Conservation (phyloP, 371 early-diverging fungal species). For the Fennellomyces sp. region DNA sequence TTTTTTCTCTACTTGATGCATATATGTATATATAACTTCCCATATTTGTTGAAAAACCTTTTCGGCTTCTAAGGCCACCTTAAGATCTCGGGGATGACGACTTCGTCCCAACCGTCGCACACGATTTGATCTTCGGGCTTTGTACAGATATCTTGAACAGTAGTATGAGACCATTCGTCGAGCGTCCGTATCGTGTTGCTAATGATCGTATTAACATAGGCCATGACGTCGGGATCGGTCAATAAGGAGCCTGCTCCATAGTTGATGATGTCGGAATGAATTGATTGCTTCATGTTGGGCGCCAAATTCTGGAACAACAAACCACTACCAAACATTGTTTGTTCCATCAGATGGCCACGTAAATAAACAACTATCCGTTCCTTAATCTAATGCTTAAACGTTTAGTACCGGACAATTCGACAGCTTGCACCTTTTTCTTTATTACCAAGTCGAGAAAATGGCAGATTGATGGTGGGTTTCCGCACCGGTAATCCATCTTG, state of each 20-base stretch:
- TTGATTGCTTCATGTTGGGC: conserved; percentile 25
- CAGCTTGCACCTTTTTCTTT: background rate
- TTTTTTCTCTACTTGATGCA: too few relatives aligned
- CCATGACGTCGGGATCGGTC: conserved; percentile 28
- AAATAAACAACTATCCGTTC: conserved; percentile 32
- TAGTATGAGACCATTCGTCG: conserved; percentile 33
- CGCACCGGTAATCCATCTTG: conserved; percentile 67
- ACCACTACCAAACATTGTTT: conserved; percentile 37
- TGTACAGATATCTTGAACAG: conserved; percentile 36
- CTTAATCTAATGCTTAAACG: conserved; percentile 51
- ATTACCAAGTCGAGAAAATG: conserved; percentile 50
- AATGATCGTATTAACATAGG: conserved; percentile 30
- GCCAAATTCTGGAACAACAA: conserved; percentile 30
- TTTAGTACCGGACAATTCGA: too few relatives aligned
- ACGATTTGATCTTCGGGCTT: conserved; percentile 29
- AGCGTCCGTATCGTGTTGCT: conserved; percentile 26
- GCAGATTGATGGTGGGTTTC: conserved; percentile 72
- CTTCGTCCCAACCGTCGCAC: conserved; percentile 46
- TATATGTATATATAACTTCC: background rate
- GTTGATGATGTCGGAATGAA: conserved; percentile 26
- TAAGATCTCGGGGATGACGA: conserved; percentile 44
- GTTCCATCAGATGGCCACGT: conserved; percentile 29
- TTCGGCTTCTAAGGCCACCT: conserved; percentile 44
- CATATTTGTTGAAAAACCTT: background rate
- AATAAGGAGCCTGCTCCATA: conserved; percentile 35